phyloP scores from a whole-genome alignment of 768 basidiomycete genomes.

The Boletus pseudo-olivaceus region DNA sequence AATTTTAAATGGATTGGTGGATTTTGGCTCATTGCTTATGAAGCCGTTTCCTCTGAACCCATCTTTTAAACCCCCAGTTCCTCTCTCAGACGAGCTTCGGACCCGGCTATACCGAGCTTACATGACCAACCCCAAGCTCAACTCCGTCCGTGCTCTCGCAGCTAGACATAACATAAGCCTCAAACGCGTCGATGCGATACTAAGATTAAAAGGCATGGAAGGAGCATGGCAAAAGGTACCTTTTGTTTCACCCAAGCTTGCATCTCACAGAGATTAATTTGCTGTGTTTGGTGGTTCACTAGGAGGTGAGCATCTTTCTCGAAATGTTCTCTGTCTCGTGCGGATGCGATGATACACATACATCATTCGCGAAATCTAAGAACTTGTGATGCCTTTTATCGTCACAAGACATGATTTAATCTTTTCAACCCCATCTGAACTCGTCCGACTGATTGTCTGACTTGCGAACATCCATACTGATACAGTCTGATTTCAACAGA shows the following conservation, averaged over 20 bases:
- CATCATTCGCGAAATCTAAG: constrained; percentile 72
- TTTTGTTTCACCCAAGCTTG: constrained; percentile 12
- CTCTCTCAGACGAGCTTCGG: constrained; percentile 62
- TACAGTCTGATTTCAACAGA: constrained; percentile 35
- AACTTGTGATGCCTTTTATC: constrained; percentile 63
- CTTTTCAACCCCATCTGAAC: constrained; percentile 74
- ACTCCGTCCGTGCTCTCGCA: constrained; percentile 61
- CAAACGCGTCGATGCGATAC: constrained; percentile 78
- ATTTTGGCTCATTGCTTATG: neutral
- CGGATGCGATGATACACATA: constrained; percentile 48
- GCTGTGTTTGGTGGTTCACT: constrained; percentile 3
- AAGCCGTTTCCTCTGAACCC: constrained; percentile 88
- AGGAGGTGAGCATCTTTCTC: constrained; percentile 39
- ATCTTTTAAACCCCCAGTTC: constrained; percentile 76
- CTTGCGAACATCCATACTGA: neutral
- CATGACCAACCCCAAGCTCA: constrained; percentile 52
- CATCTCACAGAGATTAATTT: constrained; percentile 10
- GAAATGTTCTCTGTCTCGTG: neutral
- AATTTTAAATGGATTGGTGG: constrained; percentile 14
- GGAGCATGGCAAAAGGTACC: constrained; percentile 67
- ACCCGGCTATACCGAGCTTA: constrained; percentile 57
- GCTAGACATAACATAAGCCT: constrained; percentile 61
- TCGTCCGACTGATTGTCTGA: constrained; percentile 7
- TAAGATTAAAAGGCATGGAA: constrained; percentile 80
- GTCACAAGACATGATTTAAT: constrained; percentile 51